Percentiles rank a stretch among this genome's conserved stretches.
phyloP scores from a whole-genome alignment of 768 basidiomycete genomes.

The Tylopilus balloui region DNA sequence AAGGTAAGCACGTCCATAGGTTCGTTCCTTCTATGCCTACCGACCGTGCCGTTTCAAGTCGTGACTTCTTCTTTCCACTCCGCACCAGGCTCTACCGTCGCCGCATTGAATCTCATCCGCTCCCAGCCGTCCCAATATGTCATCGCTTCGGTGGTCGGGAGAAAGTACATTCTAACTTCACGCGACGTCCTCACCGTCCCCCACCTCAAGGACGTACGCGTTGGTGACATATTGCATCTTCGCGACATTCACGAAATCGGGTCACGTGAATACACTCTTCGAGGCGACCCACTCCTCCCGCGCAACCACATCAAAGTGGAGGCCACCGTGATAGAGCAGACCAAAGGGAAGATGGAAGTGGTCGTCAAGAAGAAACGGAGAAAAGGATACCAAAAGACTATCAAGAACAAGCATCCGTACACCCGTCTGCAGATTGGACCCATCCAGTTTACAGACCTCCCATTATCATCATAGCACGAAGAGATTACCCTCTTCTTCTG shows the following conservation, averaged over 20 bases:
- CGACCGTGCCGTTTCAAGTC: constrained; percentile 14
- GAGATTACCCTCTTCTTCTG: neutral
- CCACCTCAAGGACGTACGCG: constrained; percentile 75
- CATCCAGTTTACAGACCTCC: constrained; percentile 48
- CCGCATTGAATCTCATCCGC: constrained; percentile 76
- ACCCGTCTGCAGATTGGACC: constrained; percentile 91
- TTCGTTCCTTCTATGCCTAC: neutral
- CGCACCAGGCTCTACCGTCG: constrained; percentile 40
- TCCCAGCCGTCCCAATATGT: constrained; percentile 92
- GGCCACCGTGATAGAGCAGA: constrained; percentile 96
- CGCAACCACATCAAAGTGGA: constrained; percentile 63
- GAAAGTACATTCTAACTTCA: constrained; percentile 85
- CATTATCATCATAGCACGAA: constrained; percentile 25
- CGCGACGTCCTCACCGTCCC: constrained; percentile 93
- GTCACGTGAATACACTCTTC: constrained; percentile 90
- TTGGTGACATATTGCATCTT: constrained; percentile 81
- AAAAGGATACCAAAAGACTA: constrained; percentile 96
- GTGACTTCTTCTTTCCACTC: constrained; percentile 32
- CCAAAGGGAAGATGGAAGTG: constrained; percentile 87
- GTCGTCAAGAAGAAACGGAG: constrained; percentile 96
- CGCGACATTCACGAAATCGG: constrained; percentile 92
- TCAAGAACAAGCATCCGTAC: constrained; percentile 90
- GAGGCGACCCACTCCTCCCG: constrained; percentile 70
- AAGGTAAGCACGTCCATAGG: constrained; percentile 12
- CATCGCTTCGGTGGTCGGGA: constrained; percentile 81